phyloP scores from a whole-genome alignment of 257 asterid species.

The Nicotiana sylvestris region DNA sequence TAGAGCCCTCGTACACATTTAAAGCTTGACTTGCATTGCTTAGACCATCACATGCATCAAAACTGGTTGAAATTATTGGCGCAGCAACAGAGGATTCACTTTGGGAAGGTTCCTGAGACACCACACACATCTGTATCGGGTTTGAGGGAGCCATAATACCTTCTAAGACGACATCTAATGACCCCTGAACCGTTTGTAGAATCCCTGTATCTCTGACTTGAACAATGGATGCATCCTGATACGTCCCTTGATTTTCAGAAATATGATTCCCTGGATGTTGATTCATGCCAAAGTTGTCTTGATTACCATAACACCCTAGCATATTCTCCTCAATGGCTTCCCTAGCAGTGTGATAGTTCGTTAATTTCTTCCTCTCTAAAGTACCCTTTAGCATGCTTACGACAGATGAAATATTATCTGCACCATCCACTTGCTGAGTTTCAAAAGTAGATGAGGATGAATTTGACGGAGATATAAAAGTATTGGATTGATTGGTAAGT shows the following conservation, averaged over 20 bases:
- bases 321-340: conserved; percentile 38
- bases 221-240: conserved; percentile 32
- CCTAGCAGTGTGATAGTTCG: conserved; percentile 13
- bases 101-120: conserved; percentile 68
- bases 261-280: conserved; percentile 33
- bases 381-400: conserved; percentile 94
- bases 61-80: conserved; percentile 44
- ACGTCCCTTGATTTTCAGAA: conserved; percentile 36
- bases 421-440: conserved; percentile 36
- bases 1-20: conserved; percentile 49
- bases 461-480: conserved; percentile 33
- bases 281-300: conserved; percentile 27
- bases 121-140: conserved; percentile 34
- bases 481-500: conserved; percentile 16
- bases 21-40: conserved; percentile 59
- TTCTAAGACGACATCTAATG: conserved; percentile 38
- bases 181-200: conserved; percentile 41
- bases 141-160: conserved; percentile 41
- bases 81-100: conserved; percentile 84
- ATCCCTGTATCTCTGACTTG: conserved; percentile 42
- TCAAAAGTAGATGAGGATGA: conserved; percentile 57
- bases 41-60: conserved; percentile 58
- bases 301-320: conserved; percentile 41
- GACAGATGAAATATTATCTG: conserved; percentile 67
- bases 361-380: conserved; percentile 35